These are phyloP conservation scores for Neopestalotiopsis sp. DNA, from an alignment of 2,329 filamentous ascomycete species.

Conservation along the genomic window DNA sequence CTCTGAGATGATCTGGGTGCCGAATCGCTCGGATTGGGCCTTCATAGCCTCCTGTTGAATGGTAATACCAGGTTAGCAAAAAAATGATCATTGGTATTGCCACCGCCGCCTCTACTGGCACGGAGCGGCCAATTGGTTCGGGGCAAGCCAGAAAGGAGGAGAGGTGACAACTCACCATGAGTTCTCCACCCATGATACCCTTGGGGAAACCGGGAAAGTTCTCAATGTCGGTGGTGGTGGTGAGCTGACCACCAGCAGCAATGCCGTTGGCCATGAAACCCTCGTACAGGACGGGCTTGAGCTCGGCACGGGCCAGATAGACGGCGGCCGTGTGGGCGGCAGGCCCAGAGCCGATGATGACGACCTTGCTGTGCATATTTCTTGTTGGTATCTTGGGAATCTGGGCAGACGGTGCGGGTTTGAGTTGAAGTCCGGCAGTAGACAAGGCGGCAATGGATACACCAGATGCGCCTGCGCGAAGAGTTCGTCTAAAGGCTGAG, in stretches of 20 bases:
- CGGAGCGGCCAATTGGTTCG: neutral
- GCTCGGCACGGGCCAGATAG: slow-evolving; percentile 91
- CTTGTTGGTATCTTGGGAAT: slow-evolving; percentile 42
- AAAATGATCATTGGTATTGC: too few relatives aligned
- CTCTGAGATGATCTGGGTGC: slow-evolving; percentile 91
- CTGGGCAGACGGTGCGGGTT: slow-evolving; percentile 37
- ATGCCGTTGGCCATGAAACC: slow-evolving; percentile 98
- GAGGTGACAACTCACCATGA: slow-evolving; percentile 71
- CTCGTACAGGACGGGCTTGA: slow-evolving; percentile 95
- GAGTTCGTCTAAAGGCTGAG: slow-evolving; percentile 75
- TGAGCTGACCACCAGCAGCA: slow-evolving; percentile 93
- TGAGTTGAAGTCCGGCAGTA: slow-evolving; percentile 64
- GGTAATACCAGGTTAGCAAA: neutral
- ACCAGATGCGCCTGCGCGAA: slow-evolving; percentile 75
- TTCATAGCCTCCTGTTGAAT: slow-evolving; percentile 78
- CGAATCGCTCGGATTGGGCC: slow-evolving; percentile 87
- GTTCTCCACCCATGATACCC: slow-evolving; percentile 81
- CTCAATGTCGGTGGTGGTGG: slow-evolving; percentile 97
- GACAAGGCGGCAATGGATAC: slow-evolving; percentile 75
- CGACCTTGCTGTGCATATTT: slow-evolving; percentile 91
- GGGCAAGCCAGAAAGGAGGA: neutral
- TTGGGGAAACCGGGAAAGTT: slow-evolving; percentile 96
- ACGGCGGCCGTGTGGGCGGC: slow-evolving; percentile 97
- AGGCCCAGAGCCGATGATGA: slow-evolving; percentile 93
- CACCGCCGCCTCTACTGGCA: too few relatives aligned